A percentile compares a stretch with the other conserved stretches of the same genome.
Conservation (phyloP, 2,329 filamentous ascomycete species). For the Fusarium globosum region DNA sequence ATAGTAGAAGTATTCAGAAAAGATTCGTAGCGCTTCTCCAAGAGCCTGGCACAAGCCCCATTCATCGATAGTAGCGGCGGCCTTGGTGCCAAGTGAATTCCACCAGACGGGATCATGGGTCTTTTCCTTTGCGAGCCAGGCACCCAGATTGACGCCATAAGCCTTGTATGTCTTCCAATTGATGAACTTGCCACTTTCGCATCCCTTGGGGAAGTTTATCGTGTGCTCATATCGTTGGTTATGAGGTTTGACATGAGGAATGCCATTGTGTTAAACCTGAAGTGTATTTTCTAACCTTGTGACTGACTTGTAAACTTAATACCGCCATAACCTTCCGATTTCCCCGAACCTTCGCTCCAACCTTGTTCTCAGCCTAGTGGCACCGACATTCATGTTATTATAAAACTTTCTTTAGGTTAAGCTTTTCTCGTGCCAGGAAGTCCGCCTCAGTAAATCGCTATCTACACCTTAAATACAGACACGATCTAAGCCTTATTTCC, state of each 20-base stretch:
- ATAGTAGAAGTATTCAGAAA: not conserved
- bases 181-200: not conserved
- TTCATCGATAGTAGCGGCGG: not conserved
- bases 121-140: not conserved
- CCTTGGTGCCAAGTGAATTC: not conserved
- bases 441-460: no score
- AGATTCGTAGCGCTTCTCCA: not conserved
- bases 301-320: no score
- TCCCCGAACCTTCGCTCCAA: no score
- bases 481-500: no score
- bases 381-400: no score
- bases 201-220: not conserved
- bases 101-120: not conserved
- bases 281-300: no score
- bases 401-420: no score
- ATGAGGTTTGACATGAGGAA: not conserved
- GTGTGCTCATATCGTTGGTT: not conserved
- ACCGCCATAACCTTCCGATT: no score
- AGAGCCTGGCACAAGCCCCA: not conserved
- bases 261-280: no score
- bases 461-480: no score
- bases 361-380: no score
- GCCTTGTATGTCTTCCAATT: not conserved
- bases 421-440: no score
- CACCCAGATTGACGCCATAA: not conserved